A percentile compares a stretch with the other conserved stretches of the same genome.
phyloP scores from a whole-genome alignment of 2,329 filamentous ascomycete species.

The Calonectria pteridis region DNA sequence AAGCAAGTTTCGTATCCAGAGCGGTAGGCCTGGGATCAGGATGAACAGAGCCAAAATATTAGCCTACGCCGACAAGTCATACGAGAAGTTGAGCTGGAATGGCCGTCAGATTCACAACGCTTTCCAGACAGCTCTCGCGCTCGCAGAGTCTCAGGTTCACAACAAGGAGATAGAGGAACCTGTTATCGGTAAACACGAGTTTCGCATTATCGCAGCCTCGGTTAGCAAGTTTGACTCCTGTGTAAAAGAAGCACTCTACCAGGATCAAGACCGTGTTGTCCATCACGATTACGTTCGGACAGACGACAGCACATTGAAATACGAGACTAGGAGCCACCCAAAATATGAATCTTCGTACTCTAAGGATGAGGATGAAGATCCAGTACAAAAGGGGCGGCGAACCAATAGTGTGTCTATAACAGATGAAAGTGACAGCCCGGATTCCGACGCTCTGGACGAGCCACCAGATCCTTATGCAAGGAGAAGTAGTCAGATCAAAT shows the following conservation, averaged over 20 bases:
- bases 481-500: not conserved
- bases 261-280: not conserved
- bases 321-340: not conserved
- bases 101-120: conserved; percentile 50
- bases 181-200: not conserved
- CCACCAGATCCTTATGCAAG: not conserved
- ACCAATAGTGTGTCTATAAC: not conserved
- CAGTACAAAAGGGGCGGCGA: not conserved
- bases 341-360: not conserved
- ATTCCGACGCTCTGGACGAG: not conserved
- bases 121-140: conserved; percentile 47
- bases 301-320: not conserved
- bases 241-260: not conserved
- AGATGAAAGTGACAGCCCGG: not conserved
- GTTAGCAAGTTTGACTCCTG: not conserved
- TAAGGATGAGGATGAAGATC: not conserved
- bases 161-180: not conserved
- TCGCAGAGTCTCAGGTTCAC: conserved; percentile 50
- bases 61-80: not conserved
- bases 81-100: conserved; percentile 45
- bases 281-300: not conserved
- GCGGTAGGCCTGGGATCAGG: not conserved
- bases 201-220: not conserved
- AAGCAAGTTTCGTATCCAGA: not conserved
- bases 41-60: not conserved